These are phyloP conservation scores for Calonectria fujianensis DNA, from an alignment of 2,329 filamentous ascomycete species.

Conservation along the genomic window DNA sequence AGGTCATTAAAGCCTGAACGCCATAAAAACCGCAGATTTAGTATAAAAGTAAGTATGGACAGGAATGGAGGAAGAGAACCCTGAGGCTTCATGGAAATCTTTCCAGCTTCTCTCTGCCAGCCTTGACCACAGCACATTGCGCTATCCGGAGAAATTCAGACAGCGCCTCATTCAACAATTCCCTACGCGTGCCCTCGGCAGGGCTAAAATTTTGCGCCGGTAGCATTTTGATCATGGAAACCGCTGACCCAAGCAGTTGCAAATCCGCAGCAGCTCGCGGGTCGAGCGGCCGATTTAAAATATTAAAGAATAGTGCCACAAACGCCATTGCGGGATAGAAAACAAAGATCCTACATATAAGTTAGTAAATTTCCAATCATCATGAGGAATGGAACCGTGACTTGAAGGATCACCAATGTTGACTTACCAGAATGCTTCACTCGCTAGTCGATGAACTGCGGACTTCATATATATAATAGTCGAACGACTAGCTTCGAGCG, in stretches of 20 bases:
- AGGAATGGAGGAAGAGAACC: background rate
- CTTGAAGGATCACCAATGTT: background rate
- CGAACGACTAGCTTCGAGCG: conserved; percentile 73
- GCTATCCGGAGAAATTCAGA: background rate
- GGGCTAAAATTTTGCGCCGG: background rate
- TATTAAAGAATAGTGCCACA: conserved; percentile 73
- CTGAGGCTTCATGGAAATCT: no score
- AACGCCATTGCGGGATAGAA: conserved; percentile 75
- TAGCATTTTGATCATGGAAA: background rate
- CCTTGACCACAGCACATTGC: conserved; percentile 2
- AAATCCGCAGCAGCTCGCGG: conserved; percentile 66
- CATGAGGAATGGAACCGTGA: no score
- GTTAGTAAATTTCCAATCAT: background rate
- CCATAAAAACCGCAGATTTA: background rate
- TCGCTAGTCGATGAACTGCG: conserved; percentile 64
- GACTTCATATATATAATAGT: conserved; percentile 69
- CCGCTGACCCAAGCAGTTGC: conserved; percentile 64
- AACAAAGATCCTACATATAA: conserved; percentile 66
- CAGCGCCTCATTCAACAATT: background rate
- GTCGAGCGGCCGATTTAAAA: conserved; percentile 68
- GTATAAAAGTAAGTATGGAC: background rate
- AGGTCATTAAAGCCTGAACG: background rate
- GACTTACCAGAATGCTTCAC: conserved; percentile 70
- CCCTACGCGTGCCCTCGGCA: background rate
- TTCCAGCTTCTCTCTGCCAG: background rate